Base-by-base conservation (phyloP, 306 rosid species). In the Vachellia collinsii region DNA sequence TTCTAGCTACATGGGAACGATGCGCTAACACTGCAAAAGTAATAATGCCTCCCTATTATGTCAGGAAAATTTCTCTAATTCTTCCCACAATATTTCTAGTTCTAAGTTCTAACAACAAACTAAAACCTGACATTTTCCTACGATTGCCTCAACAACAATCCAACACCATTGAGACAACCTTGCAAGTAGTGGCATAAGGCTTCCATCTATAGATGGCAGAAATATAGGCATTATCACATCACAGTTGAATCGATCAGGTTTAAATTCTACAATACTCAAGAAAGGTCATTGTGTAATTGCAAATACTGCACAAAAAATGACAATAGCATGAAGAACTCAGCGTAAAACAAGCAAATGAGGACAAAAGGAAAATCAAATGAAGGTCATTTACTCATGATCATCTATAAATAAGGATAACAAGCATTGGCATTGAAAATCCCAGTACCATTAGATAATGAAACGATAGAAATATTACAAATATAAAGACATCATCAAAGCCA, bases 401-500 rank as follows among this genome's bases (percentile, higher is more conserved):
- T 66, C 64, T 36, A 23, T 34, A 36, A 53, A 42, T 64, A n/a
- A 66, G 75, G 48, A 64, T 37, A 75, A 68, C 42, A 75, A 54
- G 42, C 47, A 58, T 70, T 58, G 72, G 43, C 70, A 70, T 0
- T n/a, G 11, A 42, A 44, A 44, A 70, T 41, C 47, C 34, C 48
- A 79, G 77, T 54, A 29, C 14, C 70, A 42, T 66, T 65, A 36
- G 48, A 48, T 65, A 54, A 41, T 19, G 61, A 46, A 74, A 75
- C 38, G 61, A 65, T 36, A 54, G 23, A 63, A 29, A 25, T 23
- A 74, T 50, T 65, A 81, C 79, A 23, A 65, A 80, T 51, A 74
- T 63, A 50, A 22, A 50, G 47, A 81, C 76, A 79, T 70, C 8
- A 42, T 70, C 37, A 79, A 79, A 58, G 38, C 70, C 82, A 70